Base-by-base conservation (phyloP, 331 rosid species). In the Telfairia occidentalis region DNA sequence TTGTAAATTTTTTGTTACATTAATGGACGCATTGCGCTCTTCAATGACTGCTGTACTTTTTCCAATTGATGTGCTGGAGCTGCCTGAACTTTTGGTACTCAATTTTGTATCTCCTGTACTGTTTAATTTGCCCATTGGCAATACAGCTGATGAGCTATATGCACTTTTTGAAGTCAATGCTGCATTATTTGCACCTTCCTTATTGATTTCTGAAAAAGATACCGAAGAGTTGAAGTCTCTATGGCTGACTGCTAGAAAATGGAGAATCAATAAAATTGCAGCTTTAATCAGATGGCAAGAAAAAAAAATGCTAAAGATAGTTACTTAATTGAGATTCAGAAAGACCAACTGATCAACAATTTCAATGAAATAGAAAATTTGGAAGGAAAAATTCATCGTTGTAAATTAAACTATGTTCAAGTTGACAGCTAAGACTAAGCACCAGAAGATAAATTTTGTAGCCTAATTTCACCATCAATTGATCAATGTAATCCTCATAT, bases 181-280 rank as follows among this genome's bases (percentile, higher is more conserved):
- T 28, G 63, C 79, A 26, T 76, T 52, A 42, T 53, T 72, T 21
- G 79, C 57, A 52, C 57, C 85, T 67, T 54, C 85, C 70, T 79
- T 79, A 65, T 63, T 77, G 73, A 76, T 64, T 75, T 71, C 83
- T 13, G 81, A 79, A 58, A 89, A 76, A 76, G 71, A 66, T 57
- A 15, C 66, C 43, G 89, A 82, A 83, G 81, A 78, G 77, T 84
- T 87, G 28, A 81, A 50, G 77, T 80, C 84, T 12, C 45, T 66
- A 60, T 67, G 78, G 80, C 77, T 82, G 65, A 81, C 96, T 86
- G 90, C 82, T 83, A 71, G 67, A 61, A 82, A 61, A 48, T 74
- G 23, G 55, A 24, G 55, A 38, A 18, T 67, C 65, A 71, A 10
- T 49, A 38, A 70, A 29, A 43, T 24, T 72, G 48, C 57, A 50